phyloP scores from a whole-genome alignment of 768 basidiomycete species.

The Goffeauzyma gilvescens region DNA sequence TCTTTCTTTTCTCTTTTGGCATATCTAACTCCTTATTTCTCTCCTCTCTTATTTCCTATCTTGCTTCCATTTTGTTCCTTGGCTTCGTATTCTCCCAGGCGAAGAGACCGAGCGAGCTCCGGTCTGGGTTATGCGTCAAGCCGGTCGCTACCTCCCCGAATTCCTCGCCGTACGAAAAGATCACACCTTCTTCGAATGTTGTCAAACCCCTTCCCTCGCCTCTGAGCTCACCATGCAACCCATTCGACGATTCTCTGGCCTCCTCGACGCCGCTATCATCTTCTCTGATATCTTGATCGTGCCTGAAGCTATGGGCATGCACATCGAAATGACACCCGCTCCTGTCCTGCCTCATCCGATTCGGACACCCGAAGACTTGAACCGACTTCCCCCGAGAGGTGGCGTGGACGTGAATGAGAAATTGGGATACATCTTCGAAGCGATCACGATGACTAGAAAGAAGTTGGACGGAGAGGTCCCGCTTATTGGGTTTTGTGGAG shows the following conservation, averaged over 20 bases:
- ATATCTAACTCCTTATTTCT: no score
- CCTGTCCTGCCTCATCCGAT: slow-evolving; percentile 79
- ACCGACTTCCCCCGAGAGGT: slow-evolving; percentile 40
- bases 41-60: no score
- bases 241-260: slow-evolving; percentile 63
- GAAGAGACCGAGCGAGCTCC: slow-evolving; percentile 77
- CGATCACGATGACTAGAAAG: slow-evolving; percentile 65
- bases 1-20: no score
- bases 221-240: slow-evolving; percentile 82
- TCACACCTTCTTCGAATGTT: slow-evolving; percentile 89
- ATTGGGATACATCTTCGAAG: slow-evolving; percentile 78
- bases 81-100: slow-evolving; percentile 35
- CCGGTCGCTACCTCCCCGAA: slow-evolving; percentile 88
- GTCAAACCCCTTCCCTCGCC: slow-evolving; percentile 75
- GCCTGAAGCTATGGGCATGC: slow-evolving; percentile 91
- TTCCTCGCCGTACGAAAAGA: slow-evolving; percentile 67
- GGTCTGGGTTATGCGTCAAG: slow-evolving; percentile 98
- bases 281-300: slow-evolving; percentile 97
- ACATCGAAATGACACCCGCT: slow-evolving; percentile 66
- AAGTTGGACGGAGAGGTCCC: slow-evolving; percentile 74
- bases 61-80: neutral
- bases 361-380: slow-evolving; percentile 51
- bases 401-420: slow-evolving; percentile 60
- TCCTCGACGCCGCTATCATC: slow-evolving; percentile 90
- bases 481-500: slow-evolving; percentile 89